A percentile compares a stretch with the other conserved stretches of the same genome.
Conservation (phyloP, 2,329 filamentous ascomycete species). For the Leptographium galeiforme region DNA sequence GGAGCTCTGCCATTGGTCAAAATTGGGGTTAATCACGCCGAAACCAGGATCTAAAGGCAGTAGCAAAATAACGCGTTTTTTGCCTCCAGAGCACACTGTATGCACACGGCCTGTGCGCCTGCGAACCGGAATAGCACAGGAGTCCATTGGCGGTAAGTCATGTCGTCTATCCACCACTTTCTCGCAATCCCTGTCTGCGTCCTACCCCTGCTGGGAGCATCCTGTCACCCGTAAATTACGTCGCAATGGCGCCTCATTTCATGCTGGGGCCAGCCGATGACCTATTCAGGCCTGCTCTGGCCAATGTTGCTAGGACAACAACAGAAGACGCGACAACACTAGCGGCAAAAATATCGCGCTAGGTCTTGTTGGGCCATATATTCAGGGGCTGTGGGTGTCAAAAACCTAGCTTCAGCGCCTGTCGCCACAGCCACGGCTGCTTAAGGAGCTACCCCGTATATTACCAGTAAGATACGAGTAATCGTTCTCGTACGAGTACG, state of each 20-base stretch:
- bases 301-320: conserved; percentile 1
- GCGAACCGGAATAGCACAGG: not conserved
- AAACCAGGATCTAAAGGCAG: not conserved
- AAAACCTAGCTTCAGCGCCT: not conserved
- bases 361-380: not conserved
- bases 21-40: not conserved
- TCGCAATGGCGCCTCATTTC: not conserved
- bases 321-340: not conserved
- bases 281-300: not conserved
- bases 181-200: not conserved
- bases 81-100: not conserved
- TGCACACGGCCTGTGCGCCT: not conserved
- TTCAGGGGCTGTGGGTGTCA: not conserved
- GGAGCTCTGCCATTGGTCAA: conserved; percentile 9
- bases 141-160: not conserved
- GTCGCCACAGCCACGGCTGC: no score
- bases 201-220: not conserved
- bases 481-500: not conserved
- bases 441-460: no score
- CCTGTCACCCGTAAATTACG: not conserved
- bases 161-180: not conserved
- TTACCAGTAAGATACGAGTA: no score
- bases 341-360: not conserved
- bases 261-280: not conserved
- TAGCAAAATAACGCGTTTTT: not conserved